A percentile compares a stretch with the other conserved stretches of the same genome.
Evolutionary conservation across 306 rosid genomes (phyloP).

Genomic region (Ormosia semicastrata): DNA sequence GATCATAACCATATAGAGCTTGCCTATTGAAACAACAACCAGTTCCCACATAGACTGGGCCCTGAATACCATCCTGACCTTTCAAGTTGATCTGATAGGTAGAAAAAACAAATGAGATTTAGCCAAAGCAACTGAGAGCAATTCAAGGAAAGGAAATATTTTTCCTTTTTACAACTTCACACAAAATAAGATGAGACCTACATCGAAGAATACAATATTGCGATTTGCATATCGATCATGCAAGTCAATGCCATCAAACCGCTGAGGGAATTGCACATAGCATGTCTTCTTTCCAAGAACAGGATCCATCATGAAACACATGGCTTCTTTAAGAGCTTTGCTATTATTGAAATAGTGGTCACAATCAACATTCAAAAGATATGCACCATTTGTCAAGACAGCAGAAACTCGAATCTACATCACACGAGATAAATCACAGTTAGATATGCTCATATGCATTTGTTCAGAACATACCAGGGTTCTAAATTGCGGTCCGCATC

Average conservation of each 20-base stretch:
- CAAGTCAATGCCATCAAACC: conserved; percentile 94
- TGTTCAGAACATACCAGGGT: background rate
- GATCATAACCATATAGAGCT: conserved; percentile 96
- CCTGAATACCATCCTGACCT: conserved; percentile 96
- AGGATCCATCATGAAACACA: conserved; percentile 99
- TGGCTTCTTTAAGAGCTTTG: conserved; percentile 97
- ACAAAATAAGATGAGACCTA: conserved; percentile 40
- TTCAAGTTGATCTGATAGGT: conserved; percentile 86
- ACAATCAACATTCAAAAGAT: conserved; percentile 94
- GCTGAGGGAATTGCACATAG: conserved; percentile 97
- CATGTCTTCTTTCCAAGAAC: conserved; percentile 88
- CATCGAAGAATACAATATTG: conserved; percentile 95
- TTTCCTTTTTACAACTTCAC: background rate
- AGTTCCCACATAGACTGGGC: conserved; percentile 99
- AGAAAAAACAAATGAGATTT: background rate
- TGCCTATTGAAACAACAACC: conserved; percentile 99
- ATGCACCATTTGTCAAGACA: conserved; percentile 96
- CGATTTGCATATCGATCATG: conserved; percentile 99
- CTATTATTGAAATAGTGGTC: conserved; percentile 98
- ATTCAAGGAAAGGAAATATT: conserved; percentile 5
- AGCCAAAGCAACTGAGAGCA: conserved; percentile 9
- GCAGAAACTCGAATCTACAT: conserved; percentile 98
- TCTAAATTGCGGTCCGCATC: too few species aligned
- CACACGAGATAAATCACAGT: conserved; percentile 30
- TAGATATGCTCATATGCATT: conserved; percentile 12